These are phyloP conservation scores for Suillus variegatus DNA, from an alignment of 768 basidiomycete genomes.

Conservation along the genomic window DNA sequence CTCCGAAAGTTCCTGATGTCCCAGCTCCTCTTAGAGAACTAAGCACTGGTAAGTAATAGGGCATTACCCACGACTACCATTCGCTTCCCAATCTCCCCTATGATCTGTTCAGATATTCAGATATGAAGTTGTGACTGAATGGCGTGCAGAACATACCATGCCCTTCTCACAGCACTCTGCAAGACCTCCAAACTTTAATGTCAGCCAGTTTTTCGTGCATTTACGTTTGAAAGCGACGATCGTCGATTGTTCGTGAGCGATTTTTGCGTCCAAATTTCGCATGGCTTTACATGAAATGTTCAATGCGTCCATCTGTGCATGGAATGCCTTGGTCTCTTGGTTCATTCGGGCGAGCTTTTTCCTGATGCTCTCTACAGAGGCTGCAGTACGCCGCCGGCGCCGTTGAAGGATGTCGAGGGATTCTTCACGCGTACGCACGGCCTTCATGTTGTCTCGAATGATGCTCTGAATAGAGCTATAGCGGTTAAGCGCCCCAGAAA, in stretches of 20 bases:
- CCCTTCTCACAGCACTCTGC: constrained; percentile 86
- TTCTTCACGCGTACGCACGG: constrained; percentile 84
- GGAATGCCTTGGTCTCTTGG: constrained; percentile 82
- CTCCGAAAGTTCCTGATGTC: constrained; percentile 5
- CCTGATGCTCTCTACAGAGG: constrained; percentile 81
- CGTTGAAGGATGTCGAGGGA: constrained; percentile 73
- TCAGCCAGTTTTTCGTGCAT: constrained; percentile 68
- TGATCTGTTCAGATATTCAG: constrained; percentile 33
- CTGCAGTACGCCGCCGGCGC: constrained; percentile 61
- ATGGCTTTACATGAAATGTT: constrained; percentile 77
- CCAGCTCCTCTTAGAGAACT: not conserved
- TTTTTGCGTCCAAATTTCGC: constrained; percentile 73
- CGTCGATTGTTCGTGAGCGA: constrained; percentile 77
- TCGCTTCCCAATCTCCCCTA: constrained; percentile 50
- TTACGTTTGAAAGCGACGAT: constrained; percentile 83
- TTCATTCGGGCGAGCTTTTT: constrained; percentile 89
- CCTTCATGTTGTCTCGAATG: constrained; percentile 70
- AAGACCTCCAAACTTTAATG: constrained; percentile 85
- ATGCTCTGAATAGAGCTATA: constrained; percentile 72
- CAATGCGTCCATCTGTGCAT: constrained; percentile 69
- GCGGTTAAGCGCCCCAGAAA: constrained; percentile 62
- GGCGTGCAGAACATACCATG: constrained; percentile 35
- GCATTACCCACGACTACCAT: constrained; percentile 38
- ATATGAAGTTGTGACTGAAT: not conserved
- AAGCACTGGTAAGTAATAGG: not conserved